phyloP scores from a whole-genome alignment of 1,139 yeast genomes.

The Lodderomyces margitis region DNA sequence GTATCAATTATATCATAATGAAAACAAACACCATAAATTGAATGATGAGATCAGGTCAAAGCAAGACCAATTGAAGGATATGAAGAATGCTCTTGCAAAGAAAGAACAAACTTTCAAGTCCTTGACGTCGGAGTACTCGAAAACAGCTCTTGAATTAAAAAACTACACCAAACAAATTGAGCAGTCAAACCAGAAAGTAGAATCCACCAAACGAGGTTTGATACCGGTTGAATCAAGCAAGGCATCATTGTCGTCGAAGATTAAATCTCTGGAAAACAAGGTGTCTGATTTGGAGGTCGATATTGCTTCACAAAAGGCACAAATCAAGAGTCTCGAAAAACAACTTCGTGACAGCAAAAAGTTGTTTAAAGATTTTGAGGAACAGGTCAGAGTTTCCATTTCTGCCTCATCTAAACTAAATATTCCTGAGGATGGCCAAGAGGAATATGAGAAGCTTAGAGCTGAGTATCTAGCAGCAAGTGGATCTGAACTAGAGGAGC shows the following conservation, averaged over 20 bases:
- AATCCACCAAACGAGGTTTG: conserved; percentile 46
- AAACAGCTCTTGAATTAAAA: conserved; percentile 40
- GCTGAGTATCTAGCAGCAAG: conserved; percentile 55
- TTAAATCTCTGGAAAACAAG: conserved; percentile 49
- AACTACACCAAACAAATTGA: conserved; percentile 41
- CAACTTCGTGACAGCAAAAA: conserved; percentile 50
- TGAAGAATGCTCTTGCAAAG: conserved; percentile 23
- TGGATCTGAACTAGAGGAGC: conserved; percentile 59
- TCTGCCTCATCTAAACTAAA: conserved; percentile 32
- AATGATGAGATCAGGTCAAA: conserved; percentile 24
- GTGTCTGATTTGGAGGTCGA: conserved; percentile 54
- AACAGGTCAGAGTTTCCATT: conserved; percentile 27
- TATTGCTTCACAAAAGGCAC: conserved; percentile 47
- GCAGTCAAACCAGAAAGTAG: conserved; percentile 33
- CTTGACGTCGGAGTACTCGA: conserved; percentile 45
- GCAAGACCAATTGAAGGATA: conserved; percentile 27
- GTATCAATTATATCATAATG: conserved; percentile 69
- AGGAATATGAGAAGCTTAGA: conserved; percentile 61
- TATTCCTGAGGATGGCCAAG: conserved; percentile 40
- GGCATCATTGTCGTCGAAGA: conserved; percentile 46
- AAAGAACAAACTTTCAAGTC: conserved; percentile 30
- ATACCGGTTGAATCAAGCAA: conserved; percentile 59
- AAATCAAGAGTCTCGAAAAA: conserved; percentile 39
- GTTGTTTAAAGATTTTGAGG: conserved; percentile 45
- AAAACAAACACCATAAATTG: conserved; percentile 41